Base-by-base conservation (phyloP, 306 rosid genomes). In the Calophaca sinica region DNA sequence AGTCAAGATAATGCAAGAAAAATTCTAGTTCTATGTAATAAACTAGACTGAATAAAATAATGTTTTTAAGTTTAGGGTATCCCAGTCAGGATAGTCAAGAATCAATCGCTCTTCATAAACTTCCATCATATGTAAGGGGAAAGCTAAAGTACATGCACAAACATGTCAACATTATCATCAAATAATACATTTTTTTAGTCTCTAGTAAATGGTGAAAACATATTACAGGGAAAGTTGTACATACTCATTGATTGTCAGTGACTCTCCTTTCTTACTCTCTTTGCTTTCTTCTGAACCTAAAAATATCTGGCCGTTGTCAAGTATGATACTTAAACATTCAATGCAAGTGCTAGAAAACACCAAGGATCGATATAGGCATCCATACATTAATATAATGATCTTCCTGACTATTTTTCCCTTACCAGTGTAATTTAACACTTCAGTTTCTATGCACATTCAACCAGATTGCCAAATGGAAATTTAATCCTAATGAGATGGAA, bases 171-270 rank as follows among this genome's bases (percentile, higher is more conserved):
- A 77, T 79, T 51, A 61, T 71, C 62, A 50, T 48, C 57, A 33
- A 77, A 81, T 79, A 72, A 79, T 74, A 82, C 72, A 77, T 41
- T 11, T 71, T 63, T 83, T 42, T 44, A 78, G 72, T 76, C 80
- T 62, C 69, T 46, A 76, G 39, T 14, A 69, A 74, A 70, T 28
- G 62, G 81, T 32, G 62, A 73, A 84, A 82, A 67, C 51, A 61
- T 70, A 86, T 6, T 58, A 52, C 39, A 84, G 84, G 81, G 84
- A 20, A 78, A 73, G 82, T 68, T 68, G 67, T 57, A 81, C 88
- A 78, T 91, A 91, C 97, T 80, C 83, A 26, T 80, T 92, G 74
- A 60, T 73, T 76, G 87, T 60, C 48, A 7, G 63, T 1, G 65
- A 67, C 41, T 38, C 62, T 64, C 85, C 87, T 78, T 70, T 81